These are phyloP conservation scores for Neocallimastix lanati DNA, from an alignment of 192 early-diverging fungal genomes.

Conservation along the genomic window DNA sequence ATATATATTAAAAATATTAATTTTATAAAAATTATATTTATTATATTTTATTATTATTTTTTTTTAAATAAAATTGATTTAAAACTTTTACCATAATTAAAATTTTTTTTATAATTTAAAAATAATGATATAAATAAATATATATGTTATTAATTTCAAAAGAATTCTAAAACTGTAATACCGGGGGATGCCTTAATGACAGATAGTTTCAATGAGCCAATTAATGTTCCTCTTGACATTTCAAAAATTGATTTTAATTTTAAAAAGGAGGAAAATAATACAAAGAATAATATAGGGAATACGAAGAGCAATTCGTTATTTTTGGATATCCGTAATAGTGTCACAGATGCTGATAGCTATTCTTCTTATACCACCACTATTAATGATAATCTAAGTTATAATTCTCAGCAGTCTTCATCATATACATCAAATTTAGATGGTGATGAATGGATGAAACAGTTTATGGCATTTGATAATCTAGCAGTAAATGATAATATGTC, in stretches of 20 bases:
- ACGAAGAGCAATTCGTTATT: background rate
- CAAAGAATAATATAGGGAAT: background rate
- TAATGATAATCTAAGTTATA: background rate
- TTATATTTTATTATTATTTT: no score
- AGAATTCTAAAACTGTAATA: background rate
- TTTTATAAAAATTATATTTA: no score
- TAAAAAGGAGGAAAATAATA: background rate
- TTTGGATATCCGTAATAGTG: background rate
- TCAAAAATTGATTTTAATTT: background rate
- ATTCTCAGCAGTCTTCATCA: background rate
- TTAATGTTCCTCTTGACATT: background rate
- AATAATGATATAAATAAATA: no score
- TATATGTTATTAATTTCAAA: no score
- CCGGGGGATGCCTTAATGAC: background rate
- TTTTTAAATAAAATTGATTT: no score
- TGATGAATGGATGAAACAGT: conserved; percentile 7
- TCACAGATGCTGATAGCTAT: background rate
- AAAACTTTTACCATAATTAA: no score
- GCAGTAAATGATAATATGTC: background rate
- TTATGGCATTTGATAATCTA: conserved; percentile 3
- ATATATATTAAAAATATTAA: no score
- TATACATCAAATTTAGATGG: background rate
- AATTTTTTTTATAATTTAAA: no score
- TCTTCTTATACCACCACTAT: background rate
- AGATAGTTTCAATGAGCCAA: background rate